Conservation (phyloP, 768 basidiomycete genomes). For the Mycena crocata region DNA sequence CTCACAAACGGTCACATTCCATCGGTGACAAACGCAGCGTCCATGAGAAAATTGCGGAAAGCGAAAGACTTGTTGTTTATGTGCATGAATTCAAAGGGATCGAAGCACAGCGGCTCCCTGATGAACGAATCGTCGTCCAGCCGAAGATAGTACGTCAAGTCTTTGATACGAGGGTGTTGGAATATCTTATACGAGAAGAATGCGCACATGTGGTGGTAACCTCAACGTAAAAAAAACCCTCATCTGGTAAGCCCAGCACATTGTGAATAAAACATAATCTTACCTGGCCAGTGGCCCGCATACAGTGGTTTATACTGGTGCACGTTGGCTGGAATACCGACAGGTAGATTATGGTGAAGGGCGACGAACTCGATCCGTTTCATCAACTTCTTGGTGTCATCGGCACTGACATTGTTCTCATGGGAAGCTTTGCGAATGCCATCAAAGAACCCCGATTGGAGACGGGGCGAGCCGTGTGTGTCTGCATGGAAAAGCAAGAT, state of each 20-base stretch:
- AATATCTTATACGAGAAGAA: constrained; percentile 38
- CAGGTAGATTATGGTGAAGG: constrained; percentile 10
- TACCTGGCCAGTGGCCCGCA: not conserved
- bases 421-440: not conserved
- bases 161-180: constrained; percentile 31
- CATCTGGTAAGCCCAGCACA: not conserved
- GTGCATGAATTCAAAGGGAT: constrained; percentile 35
- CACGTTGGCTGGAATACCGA: not conserved
- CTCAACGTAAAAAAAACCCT: constrained; percentile 12
- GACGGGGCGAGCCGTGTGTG: not conserved
- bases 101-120: constrained; percentile 29
- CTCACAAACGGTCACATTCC: constrained; percentile 32
- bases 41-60: constrained; percentile 18
- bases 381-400: not conserved
- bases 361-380: constrained; percentile 8
- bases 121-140: constrained; percentile 37
- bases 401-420: not conserved
- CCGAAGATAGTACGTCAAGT: constrained; percentile 36
- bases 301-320: not conserved
- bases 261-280: too few species aligned
- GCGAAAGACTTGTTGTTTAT: constrained; percentile 29
- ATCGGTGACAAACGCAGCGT: constrained; percentile 26
- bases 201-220: constrained; percentile 38
- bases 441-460: not conserved
- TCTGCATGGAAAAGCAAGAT: constrained; percentile 14